Evolutionary conservation across 352 stramenopile species (phyloP).

Genomic region (Blastocystis sp.): DNA sequence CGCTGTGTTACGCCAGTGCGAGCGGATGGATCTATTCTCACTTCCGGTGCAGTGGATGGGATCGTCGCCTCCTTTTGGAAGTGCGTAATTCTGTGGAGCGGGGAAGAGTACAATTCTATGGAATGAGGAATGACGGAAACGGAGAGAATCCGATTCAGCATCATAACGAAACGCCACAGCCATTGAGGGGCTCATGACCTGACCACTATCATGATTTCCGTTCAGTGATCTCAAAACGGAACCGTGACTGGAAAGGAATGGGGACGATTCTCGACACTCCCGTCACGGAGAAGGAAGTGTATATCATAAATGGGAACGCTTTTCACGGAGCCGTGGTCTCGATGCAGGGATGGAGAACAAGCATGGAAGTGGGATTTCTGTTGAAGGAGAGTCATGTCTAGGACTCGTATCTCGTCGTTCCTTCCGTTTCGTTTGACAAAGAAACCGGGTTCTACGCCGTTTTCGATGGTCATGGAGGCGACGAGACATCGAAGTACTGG

Average conservation of each 20-base stretch:
- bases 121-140: no score
- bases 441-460: conserved; percentile 74
- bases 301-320: conserved; percentile 9
- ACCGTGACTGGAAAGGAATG: conserved; percentile 1
- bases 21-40: no score
- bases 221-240: no score
- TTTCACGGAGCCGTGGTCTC: conserved; percentile 71
- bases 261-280: conserved; percentile 9
- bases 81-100: no score
- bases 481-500: conserved; percentile 61
- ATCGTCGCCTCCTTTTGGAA: no score
- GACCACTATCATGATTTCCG: no score
- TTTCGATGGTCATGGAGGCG: conserved; percentile 76
- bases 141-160: no score
- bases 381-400: no score
- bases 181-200: no score
- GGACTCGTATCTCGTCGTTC: conserved; percentile 49
- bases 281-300: conserved; percentile 14
- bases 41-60: no score
- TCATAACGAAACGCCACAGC: no score
- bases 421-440: conserved; percentile 24
- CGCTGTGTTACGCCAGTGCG: background rate
- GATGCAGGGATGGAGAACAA: conserved; percentile 76
- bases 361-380: conserved; percentile 72
- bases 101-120: no score